Evolutionary conservation across 768 basidiomycete genomes (phyloP).

Genomic region (Mycena maculata): DNA sequence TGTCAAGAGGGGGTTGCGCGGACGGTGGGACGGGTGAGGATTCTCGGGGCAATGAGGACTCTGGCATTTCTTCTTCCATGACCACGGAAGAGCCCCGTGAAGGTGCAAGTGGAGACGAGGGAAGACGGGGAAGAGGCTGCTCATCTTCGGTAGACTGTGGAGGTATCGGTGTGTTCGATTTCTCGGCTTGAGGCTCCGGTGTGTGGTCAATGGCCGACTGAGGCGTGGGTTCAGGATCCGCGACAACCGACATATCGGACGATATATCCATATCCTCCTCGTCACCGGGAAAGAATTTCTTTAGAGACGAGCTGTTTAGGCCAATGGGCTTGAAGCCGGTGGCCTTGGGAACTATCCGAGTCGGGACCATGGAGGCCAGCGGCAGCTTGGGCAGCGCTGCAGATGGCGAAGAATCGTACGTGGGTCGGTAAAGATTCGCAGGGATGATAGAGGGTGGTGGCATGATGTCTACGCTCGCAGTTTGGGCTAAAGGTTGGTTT

Average conservation of each 20-base stretch:
- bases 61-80: conserved; percentile 30
- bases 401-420: conserved; percentile 19
- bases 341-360: conserved; percentile 49
- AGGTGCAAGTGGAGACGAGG: conserved; percentile 16
- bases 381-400: conserved; percentile 24
- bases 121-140: conserved; percentile 13
- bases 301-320: conserved; percentile 66
- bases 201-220: conserved; percentile 11
- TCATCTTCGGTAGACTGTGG: conserved; percentile 5
- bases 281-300: conserved; percentile 86
- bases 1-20: conserved; percentile 14
- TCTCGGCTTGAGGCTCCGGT: neutral
- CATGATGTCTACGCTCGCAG: conserved; percentile 42
- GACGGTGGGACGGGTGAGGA: conserved; percentile 15
- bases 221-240: conserved; percentile 24
- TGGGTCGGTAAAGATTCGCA: conserved; percentile 29
- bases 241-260: conserved; percentile 34
- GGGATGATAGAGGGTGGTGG: conserved; percentile 45
- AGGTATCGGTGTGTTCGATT: neutral
- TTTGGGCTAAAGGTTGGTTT: conserved; percentile 24
- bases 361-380: conserved; percentile 26
- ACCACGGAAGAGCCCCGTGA: conserved; percentile 32
- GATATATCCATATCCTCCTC: conserved; percentile 72
- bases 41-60: conserved; percentile 9
- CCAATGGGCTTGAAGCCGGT: conserved; percentile 78